These are phyloP conservation scores for Yamadazyma buinensis DNA, from an alignment of 1,139 yeast genomes.

Conservation along the genomic window DNA sequence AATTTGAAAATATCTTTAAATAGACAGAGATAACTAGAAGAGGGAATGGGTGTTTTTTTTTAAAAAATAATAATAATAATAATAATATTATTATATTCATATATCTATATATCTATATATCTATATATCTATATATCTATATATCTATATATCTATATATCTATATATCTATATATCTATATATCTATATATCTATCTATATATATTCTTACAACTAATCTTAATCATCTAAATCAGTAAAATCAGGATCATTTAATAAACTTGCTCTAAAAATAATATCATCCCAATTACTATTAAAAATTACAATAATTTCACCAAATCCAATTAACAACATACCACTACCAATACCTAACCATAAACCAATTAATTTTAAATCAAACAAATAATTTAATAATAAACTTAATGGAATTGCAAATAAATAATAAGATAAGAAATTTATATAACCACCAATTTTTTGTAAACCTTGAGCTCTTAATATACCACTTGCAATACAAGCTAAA, in stretches of 20 bases:
- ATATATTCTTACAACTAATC: too few relatives aligned
- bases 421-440: slow-evolving; percentile 72
- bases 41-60: too few relatives aligned
- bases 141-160: too few relatives aligned
- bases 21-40: too few relatives aligned
- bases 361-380: slow-evolving; percentile 51
- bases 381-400: slow-evolving; percentile 60
- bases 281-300: slow-evolving; percentile 42
- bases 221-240: slow-evolving; percentile 10
- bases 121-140: too few relatives aligned
- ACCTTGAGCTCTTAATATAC: slow-evolving; percentile 84
- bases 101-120: too few relatives aligned
- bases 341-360: slow-evolving; percentile 89
- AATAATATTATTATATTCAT: too few relatives aligned
- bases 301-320: slow-evolving; percentile 45
- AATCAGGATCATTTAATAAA: slow-evolving; percentile 20
- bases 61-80: too few relatives aligned
- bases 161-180: too few relatives aligned
- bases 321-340: slow-evolving; percentile 73
- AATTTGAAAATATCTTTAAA: too few relatives aligned
- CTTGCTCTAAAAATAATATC: slow-evolving; percentile 31
- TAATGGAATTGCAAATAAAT: slow-evolving; percentile 58
- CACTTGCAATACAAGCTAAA: slow-evolving; percentile 78
- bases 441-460: slow-evolving; percentile 80
- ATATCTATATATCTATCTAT: too few relatives aligned